A percentile compares a stretch with the other conserved stretches of the same genome.
Conservation (phyloP, 305 asterid species). For the Andrographis paniculata region DNA sequence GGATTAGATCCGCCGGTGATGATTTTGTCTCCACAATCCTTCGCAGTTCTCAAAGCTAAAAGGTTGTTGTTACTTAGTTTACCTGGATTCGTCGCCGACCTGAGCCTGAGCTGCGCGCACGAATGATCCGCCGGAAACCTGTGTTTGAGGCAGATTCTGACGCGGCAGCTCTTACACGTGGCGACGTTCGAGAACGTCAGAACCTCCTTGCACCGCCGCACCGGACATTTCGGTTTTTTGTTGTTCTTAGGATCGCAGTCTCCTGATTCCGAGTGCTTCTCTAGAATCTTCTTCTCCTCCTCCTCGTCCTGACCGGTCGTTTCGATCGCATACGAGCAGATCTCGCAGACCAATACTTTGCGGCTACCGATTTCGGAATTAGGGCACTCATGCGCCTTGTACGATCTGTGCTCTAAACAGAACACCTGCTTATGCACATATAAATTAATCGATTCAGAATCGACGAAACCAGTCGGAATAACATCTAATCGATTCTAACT, state of each 20-base stretch:
- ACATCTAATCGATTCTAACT: not conserved
- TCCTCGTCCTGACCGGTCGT: slow-evolving; percentile 46
- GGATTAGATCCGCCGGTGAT: slow-evolving; percentile 20
- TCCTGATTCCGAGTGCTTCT: slow-evolving; percentile 53
- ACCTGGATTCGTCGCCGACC: no score
- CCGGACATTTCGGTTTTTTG: slow-evolving; percentile 63
- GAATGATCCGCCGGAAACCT: slow-evolving; percentile 72
- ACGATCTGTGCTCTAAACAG: slow-evolving; percentile 69
- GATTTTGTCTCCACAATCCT: slow-evolving; percentile 44
- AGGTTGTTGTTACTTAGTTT: no score
- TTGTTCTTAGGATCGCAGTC: slow-evolving; percentile 74
- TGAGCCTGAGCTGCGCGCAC: slow-evolving; percentile 41
- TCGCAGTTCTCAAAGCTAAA: slow-evolving; percentile 47
- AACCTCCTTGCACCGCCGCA: slow-evolving; percentile 50
- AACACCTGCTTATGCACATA: slow-evolving; percentile 28
- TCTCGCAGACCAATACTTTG: slow-evolving; percentile 59
- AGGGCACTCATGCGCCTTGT: slow-evolving; percentile 63
- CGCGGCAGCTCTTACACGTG: slow-evolving; percentile 50
- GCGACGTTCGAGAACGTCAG: slow-evolving; percentile 78
- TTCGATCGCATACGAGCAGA: slow-evolving; percentile 59
- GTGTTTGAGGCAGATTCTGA: slow-evolving; percentile 67
- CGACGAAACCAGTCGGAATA: fast-evolving
- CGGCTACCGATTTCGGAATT: slow-evolving; percentile 55
- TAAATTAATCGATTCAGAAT: not conserved
- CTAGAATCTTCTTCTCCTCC: slow-evolving; percentile 46